phyloP scores from a whole-genome alignment of 805 yeast species.

The Ogataea parapolymorpha region DNA sequence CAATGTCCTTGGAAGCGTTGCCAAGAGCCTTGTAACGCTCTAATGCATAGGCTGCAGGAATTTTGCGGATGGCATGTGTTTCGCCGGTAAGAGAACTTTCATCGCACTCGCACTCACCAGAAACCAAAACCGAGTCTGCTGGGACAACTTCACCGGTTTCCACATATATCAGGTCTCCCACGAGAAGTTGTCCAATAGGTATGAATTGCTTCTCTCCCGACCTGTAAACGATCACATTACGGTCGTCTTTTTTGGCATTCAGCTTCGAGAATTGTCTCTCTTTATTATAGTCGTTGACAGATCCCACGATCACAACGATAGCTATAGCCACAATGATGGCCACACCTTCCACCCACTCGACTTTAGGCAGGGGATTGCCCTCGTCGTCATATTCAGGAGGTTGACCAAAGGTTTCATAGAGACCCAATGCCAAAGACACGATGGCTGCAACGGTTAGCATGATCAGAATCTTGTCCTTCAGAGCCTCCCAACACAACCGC shows the following conservation, averaged over 20 bases:
- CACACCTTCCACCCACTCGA: slow-evolving; percentile 99
- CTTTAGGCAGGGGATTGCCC: slow-evolving; percentile 73
- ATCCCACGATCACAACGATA: slow-evolving; percentile 91
- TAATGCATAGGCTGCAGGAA: slow-evolving; percentile 47
- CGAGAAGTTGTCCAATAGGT: slow-evolving; percentile 71
- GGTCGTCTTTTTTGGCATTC: slow-evolving; percentile 83
- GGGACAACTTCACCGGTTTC: slow-evolving; percentile 96
- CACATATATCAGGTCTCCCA: slow-evolving; percentile 78
- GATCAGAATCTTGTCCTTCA: slow-evolving; percentile 88
- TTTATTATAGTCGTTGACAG: slow-evolving; percentile 94
- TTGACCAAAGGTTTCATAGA: slow-evolving; percentile 88
- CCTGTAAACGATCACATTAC: slow-evolving; percentile 73
- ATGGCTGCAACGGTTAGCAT: slow-evolving; percentile 82
- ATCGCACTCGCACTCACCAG: slow-evolving; percentile 82
- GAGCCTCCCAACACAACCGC: slow-evolving; percentile 70
- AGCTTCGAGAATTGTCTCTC: slow-evolving; percentile 88
- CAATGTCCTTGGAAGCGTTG: slow-evolving; percentile 33
- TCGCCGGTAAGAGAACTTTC: slow-evolving; percentile 95
- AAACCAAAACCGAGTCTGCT: slow-evolving; percentile 74
- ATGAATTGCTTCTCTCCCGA: slow-evolving; percentile 64
- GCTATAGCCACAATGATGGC: slow-evolving; percentile 90
- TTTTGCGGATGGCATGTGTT: slow-evolving; percentile 73
- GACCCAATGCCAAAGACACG: slow-evolving; percentile 83
- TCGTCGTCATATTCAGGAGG: slow-evolving; percentile 74
- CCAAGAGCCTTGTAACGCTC: slow-evolving; percentile 24